Percentiles rank a stretch among this genome's conserved stretches.
phyloP scores from a whole-genome alignment of 306 rosid genomes.

The Ormosia semicastrata region DNA sequence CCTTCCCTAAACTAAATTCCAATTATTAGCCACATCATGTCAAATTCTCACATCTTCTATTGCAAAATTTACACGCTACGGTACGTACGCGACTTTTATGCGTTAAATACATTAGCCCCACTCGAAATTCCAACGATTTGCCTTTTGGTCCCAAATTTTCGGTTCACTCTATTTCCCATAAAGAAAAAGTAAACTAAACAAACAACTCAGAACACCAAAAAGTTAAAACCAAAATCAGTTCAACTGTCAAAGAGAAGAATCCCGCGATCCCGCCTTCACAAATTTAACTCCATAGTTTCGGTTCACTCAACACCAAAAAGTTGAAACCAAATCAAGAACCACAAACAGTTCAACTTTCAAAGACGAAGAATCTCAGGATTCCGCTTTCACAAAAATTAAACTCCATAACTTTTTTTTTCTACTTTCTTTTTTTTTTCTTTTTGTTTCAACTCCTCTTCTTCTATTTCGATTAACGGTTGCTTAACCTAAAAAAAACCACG shows the following conservation, averaged over 20 bases:
- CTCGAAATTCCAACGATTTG: neutral
- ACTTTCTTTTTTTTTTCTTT: neutral
- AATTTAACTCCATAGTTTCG: neutral
- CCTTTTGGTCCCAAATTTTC: neutral
- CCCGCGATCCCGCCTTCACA: neutral
- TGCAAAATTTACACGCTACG: neutral
- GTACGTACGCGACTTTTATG: neutral
- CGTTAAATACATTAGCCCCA: neutral
- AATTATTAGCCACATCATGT: neutral
- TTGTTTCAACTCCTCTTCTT: neutral
- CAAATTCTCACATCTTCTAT: neutral
- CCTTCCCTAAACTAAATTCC: neutral
- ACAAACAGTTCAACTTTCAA: neutral
- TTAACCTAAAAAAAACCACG: conserved; percentile 4
- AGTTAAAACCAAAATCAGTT: neutral
- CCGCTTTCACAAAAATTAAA: neutral
- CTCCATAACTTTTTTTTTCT: neutral
- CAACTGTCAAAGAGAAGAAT: neutral
- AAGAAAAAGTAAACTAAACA: neutral
- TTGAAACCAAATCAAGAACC: neutral
- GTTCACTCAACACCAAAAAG: neutral
- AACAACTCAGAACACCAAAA: neutral
- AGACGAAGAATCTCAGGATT: neutral
- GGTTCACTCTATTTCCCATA: neutral
- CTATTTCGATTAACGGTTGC: neutral